phyloP scores from a whole-genome alignment of 2,329 filamentous ascomycete species.

The Plenodomus lindquistii region DNA sequence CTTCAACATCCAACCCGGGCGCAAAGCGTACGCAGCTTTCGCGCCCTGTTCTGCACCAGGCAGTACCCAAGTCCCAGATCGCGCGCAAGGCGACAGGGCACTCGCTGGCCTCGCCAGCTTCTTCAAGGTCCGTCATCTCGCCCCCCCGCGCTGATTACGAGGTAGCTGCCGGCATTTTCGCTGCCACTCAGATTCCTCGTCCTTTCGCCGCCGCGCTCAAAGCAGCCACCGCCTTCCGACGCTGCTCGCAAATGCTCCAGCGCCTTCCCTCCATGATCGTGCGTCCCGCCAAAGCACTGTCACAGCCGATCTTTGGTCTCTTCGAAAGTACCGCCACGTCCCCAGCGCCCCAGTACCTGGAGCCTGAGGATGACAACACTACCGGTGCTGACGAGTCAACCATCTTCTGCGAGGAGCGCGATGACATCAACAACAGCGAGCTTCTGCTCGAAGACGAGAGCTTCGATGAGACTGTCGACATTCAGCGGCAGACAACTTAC shows the following conservation, averaged over 20 bases:
- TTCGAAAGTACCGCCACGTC: neutral
- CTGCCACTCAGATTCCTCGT: neutral
- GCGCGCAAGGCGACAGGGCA: neutral
- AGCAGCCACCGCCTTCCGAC: neutral
- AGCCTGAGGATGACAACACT: neutral
- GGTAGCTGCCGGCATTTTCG: neutral
- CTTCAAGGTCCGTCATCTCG: neutral
- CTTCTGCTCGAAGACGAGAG: slow-evolving; percentile 10
- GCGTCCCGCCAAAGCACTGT: neutral
- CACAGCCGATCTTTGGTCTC: neutral
- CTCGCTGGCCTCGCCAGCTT: neutral
- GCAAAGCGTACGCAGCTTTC: neutral
- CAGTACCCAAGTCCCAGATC: neutral
- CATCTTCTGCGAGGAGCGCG: neutral
- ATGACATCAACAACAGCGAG: slow-evolving; percentile 1
- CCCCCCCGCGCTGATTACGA: neutral
- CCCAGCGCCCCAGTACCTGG: neutral
- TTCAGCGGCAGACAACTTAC: neutral
- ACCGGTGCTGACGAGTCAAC: neutral
- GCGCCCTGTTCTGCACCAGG: neutral
- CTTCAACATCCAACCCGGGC: slow-evolving; percentile 1
- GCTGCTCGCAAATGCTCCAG: neutral
- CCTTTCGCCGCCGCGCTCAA: neutral
- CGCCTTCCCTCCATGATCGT: neutral
- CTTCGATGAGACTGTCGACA: slow-evolving; percentile 7